A percentile compares a stretch with the other conserved stretches of the same genome.
Evolutionary conservation across 2,329 filamentous ascomycete species (phyloP).

Genomic region (Fonsecaea pedrosoi): DNA sequence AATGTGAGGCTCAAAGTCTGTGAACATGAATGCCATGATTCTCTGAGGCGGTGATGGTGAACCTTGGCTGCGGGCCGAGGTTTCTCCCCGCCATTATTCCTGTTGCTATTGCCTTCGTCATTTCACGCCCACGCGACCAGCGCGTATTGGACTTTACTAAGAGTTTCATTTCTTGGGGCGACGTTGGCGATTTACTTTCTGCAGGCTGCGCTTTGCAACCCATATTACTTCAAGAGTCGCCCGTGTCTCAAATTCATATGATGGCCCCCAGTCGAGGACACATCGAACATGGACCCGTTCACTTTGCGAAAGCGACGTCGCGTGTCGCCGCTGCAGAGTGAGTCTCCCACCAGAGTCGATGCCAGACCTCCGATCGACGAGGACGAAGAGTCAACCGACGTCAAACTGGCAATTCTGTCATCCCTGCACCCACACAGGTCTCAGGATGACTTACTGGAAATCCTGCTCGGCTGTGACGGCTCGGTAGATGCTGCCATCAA

Average conservation of each 20-base stretch:
- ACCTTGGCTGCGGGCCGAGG: background rate
- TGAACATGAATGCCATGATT: background rate
- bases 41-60: background rate
- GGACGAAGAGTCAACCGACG: constrained; percentile 82
- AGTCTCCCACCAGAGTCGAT: constrained; percentile 1
- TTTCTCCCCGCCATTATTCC: background rate
- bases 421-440: constrained; percentile 73
- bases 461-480: constrained; percentile 78
- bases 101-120: background rate
- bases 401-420: constrained; percentile 82
- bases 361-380: constrained; percentile 30
- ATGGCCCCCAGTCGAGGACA: constrained; percentile 39
- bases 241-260: constrained; percentile 3
- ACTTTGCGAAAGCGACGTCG: constrained; percentile 48
- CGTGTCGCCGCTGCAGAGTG: constrained; percentile 31
- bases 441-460: constrained; percentile 75
- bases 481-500: constrained; percentile 71
- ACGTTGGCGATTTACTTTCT: background rate
- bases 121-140: background rate
- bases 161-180: background rate
- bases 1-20: background rate
- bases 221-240: background rate
- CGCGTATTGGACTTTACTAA: constrained; percentile 2
- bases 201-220: background rate
- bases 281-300: constrained; percentile 50